Conservation (phyloP, 495 filamentous ascomycete species). For the Bryoglossum gracile region DNA sequence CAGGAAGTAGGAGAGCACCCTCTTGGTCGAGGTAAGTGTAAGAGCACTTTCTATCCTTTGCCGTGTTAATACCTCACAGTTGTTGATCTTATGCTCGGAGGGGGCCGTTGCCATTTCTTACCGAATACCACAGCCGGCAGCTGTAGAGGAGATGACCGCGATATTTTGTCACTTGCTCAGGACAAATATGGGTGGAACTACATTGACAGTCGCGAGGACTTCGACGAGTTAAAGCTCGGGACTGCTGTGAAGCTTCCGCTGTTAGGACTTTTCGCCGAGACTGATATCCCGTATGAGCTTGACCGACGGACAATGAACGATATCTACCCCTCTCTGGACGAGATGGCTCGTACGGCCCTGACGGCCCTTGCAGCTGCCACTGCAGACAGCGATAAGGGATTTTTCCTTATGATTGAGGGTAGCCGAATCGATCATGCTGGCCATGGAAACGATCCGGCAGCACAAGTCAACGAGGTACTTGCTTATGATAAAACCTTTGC, state of each 20-base stretch:
- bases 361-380: slow-evolving; percentile 76
- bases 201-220: slow-evolving; percentile 60
- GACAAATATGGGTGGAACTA: slow-evolving; percentile 74
- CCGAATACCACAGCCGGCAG: slow-evolving; percentile 68
- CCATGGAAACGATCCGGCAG: slow-evolving; percentile 89
- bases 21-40: slow-evolving; percentile 52
- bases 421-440: slow-evolving; percentile 94
- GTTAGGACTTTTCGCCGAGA: slow-evolving; percentile 75
- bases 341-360: slow-evolving; percentile 83
- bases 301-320: slow-evolving; percentile 73
- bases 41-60: neutral
- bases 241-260: slow-evolving; percentile 68
- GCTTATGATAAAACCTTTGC: slow-evolving; percentile 85
- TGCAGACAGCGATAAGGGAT: slow-evolving; percentile 76
- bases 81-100: slow-evolving; percentile 87
- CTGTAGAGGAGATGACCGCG: slow-evolving; percentile 48
- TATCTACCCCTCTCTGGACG: slow-evolving; percentile 79
- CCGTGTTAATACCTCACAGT: slow-evolving; percentile 32
- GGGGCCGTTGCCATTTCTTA: slow-evolving; percentile 89
- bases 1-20: slow-evolving; percentile 85
- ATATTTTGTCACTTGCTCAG: slow-evolving; percentile 22
- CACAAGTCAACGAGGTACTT: slow-evolving; percentile 89
- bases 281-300: slow-evolving; percentile 86
- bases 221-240: slow-evolving; percentile 69
- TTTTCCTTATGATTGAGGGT: slow-evolving; percentile 98